A percentile compares a stretch with the other conserved stretches of the same genome.
Evolutionary conservation across 495 filamentous ascomycete species (phyloP).

Genomic region (Annulohypoxylon nitens): DNA sequence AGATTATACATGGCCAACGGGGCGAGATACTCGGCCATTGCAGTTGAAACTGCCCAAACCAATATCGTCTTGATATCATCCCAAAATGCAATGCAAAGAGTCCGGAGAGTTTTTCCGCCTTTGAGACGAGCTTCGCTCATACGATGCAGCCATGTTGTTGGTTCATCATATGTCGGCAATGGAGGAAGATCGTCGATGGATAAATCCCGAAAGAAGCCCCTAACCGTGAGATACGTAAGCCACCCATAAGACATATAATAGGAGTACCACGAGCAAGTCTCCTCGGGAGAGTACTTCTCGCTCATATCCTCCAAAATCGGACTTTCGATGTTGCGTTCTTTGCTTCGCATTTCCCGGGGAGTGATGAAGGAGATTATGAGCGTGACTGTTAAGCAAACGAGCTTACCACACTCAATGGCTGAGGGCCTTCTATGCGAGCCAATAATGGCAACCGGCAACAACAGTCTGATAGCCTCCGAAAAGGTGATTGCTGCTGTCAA

Average conservation of each 20-base stretch:
- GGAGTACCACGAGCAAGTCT: conserved; percentile 66
- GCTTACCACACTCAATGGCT: conserved; percentile 19
- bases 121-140: conserved; percentile 48
- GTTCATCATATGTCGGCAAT: conserved; percentile 53
- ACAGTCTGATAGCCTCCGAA: conserved; percentile 19
- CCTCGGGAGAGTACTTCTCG: conserved; percentile 63
- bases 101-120: conserved; percentile 50
- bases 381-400: conserved; percentile 20
- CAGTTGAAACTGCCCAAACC: conserved; percentile 47
- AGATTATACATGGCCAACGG: conserved; percentile 50
- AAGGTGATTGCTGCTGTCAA: conserved; percentile 4
- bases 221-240: conserved; percentile 54
- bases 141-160: conserved; percentile 44
- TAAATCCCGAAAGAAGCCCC: conserved; percentile 47
- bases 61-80: conserved; percentile 52
- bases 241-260: conserved; percentile 56
- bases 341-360: conserved; percentile 19
- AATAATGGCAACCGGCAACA: conserved; percentile 30
- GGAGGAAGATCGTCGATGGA: conserved; percentile 53
- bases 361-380: conserved; percentile 24
- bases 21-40: conserved; percentile 50
- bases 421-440: conserved; percentile 18
- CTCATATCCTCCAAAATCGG: not conserved
- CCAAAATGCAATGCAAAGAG: conserved; percentile 46
- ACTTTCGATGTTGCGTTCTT: conserved; percentile 19